Base-by-base conservation (phyloP, 2,329 filamentous ascomycete genomes). In the Talaromyces sp. region DNA sequence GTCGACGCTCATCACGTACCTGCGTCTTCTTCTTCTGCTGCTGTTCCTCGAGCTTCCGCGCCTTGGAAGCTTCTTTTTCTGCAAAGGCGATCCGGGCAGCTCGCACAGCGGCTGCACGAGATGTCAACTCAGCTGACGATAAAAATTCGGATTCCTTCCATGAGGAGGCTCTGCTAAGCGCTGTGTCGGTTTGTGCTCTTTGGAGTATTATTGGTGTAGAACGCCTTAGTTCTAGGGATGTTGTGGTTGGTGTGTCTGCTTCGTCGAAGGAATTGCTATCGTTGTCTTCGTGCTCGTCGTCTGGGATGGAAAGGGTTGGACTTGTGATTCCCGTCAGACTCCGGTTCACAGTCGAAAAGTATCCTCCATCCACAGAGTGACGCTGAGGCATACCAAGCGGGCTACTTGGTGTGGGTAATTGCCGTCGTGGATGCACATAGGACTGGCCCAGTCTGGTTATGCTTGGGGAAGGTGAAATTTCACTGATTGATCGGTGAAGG, bases 31-130 rank as follows among this genome's bases (percentile, higher is more conserved):
- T 71, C 56, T 78, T 71, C 56, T 79, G 81, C 63, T 79, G 82
- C 63, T 85, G 84, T 69, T 83, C 80, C 70, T 86, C 83, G 54
- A 81, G 75, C 69, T 85, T 85, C 59, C 78, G 81, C 63, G 81
- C 81, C 69, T 87, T 87, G 41, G 81, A 83, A 3, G 82, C 84
- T 74, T 87, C 84, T 68, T 85, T 85, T 68, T 87, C 84, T 65
- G 85, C 80, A 71, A 87, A 87, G 37, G 85, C 85, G 60, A 82
- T 78, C 7, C 86, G 81, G 5, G 84, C 82, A 52, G 83, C 84
- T 63, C 83, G 82, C 10, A 88, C 84, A 3, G 82, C 82, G 19
- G 85, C 85, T 49, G 84, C 85, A 45, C 84, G 81, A 5, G 82
- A 82, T 35, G 82, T 78, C 8, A 85, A 80, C 69, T 87, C 85